Base-by-base conservation (phyloP, 768 basidiomycete genomes). In the Termitomyces sp. region DNA sequence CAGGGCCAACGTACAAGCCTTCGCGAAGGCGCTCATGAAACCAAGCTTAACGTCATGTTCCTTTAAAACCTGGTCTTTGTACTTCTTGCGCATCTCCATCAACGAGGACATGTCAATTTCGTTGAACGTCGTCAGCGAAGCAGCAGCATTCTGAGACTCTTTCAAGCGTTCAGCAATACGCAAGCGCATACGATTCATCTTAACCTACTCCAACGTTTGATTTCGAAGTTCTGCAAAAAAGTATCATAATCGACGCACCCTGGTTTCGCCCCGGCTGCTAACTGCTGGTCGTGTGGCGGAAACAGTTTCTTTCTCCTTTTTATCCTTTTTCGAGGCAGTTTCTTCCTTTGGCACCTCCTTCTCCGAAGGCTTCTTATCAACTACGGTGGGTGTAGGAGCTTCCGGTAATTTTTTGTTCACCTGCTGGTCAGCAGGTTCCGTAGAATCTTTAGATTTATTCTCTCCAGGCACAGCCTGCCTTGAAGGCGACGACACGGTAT, bases 51-150 rank as follows among this genome's bases (percentile, higher is more conserved):
- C 87, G 51, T 94, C 95, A 64, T 94, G 89, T 68, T 87, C 83
- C 72, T 98, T 97, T 44, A 94, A 77, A 39, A 98, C 78, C 44
- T 82, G 77, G 61, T 97, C 94, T 79, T 98, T 98, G 85, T 94
- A 95, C 69, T 87, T 85, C 70, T 88, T 85, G 66, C 96, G 90
- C 86, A 98, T 85, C 42, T 88, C 87, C 78, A 97, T 90, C 56
- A 98, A 77, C 43, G 91, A 88, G 42, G 93, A 94, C 96, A 99
- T 98, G 78, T 98, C 96, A 69, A 99, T 92, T 76, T 99, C 96
- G 77, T 99, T 98, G 84, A 99, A 99, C 26, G 96, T 98, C 34
- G 97, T 98, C 59, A 98, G 74, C 50, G 94, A 95, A 47, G 96
- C 96, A 4, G 96, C 97, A 20, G 92, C 85, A 69, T 98, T 97